Evolutionary conservation across 441 rosid species (phyloP), one percentile per base, ranked within the genome.

Genomic region (Brassica balearica): DNA sequence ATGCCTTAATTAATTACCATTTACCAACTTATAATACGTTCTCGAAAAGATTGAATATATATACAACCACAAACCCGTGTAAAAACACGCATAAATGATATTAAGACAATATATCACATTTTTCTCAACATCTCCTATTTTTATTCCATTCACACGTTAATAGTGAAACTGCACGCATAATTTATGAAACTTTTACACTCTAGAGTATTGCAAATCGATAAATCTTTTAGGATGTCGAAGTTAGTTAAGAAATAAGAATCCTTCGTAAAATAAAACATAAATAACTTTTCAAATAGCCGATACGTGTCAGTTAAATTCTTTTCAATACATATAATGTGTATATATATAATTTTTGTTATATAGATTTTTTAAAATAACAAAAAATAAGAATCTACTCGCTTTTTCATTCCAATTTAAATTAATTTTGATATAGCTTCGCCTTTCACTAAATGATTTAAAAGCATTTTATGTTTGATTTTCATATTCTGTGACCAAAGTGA

Each of bases 131-230:
- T 59, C 61, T 65, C 46, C 43, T 74, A 25, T 27, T 32, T 68
- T n/a, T 46, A 62, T 76, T 76, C 69, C 55, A 62, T 76, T 69
- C 74, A 76, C 11, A 76, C 64, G 12, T 51, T 61, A 62, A 9
- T 20, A 20, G 15, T 69, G 63, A 32, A 11, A 8, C 6, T 23
- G 36, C 14, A 65, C 23, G 9, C 15, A 38, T 23, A 23, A 6
- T 10, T 56, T 6, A 66, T 8, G 46, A 41, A 15, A 59, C 8
- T 38, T 23, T 38, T 36, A 75, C 66, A 75, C 43, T 53, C 55
- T 3, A 67, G 29, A 41, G 12, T 38, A 23, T 58, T 34, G 10
- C 65, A 22, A 36, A 20, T 14, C 65, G 20, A n/a, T 8, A n/a
- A n/a, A 20, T 74, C 23, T 14, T 55, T 5, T 53, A 36, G 2